Base-by-base conservation (phyloP, 495 filamentous ascomycete genomes). In the Neurospora sp. region DNA sequence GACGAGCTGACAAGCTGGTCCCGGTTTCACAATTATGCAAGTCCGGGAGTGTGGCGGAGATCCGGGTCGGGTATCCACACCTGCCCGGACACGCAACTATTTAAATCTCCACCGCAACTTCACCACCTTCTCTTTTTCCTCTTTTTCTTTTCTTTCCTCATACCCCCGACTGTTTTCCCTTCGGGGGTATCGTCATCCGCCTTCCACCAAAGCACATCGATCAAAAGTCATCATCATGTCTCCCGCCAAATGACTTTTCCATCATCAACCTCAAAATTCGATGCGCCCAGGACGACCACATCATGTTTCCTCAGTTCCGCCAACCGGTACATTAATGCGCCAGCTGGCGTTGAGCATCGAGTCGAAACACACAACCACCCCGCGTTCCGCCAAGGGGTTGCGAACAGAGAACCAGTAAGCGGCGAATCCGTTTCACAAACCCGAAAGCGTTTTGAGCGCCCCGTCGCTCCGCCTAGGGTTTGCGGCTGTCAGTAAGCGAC, bases 371-470 rank as follows among this genome's bases (percentile, higher is more conserved):
- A 2, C 16, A 27, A 27, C 53, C 22, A 44, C 38, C 31, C 38
- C 16, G 44, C 73, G 74, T 72, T 75, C 75, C 75, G 72, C 75
- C 61, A 6, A 40, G 71, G 69, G 22, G 40, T 68, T 75, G 73
- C 75, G 74, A 72, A 72, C 45, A 65, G 42, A 70, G 70, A 48
- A 70, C 48, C 70, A 65, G 65, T 70, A 65, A n/a, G 74, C 70
- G 41, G 75, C 72, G 45, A 72, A 77, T 70, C 69, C 31, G 72
- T 69, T 72, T 72, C 35, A n/a, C 71, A 38, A 27, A 16, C 61
- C 59, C 73, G 40, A 18, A 42, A 45, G 71, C 44, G 75, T 75
- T 12, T 75, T 12, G 75, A 76, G 74, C 75, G 70, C 68, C 18
- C 53, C 53, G 53, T 61, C 53, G 53, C 53, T 61, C 53, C 53